Percentiles rank a stretch among this genome's conserved stretches.
phyloP scores from a whole-genome alignment of 2,329 filamentous ascomycete species.

The Cladosporium phlei region DNA sequence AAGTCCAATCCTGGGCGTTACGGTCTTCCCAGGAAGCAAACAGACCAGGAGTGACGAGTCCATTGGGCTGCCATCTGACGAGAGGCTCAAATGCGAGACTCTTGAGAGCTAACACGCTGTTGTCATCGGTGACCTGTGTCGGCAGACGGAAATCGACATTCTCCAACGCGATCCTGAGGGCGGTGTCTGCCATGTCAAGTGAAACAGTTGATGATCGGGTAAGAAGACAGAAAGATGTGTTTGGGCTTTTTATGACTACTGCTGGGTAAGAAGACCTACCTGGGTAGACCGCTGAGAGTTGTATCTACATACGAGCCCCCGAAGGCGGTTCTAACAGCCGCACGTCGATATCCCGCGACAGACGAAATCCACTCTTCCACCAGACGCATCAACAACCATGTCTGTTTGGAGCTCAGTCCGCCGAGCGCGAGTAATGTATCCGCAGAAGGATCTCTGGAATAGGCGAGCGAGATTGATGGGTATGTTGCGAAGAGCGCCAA shows the following conservation, averaged over 20 bases:
- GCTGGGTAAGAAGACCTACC: neutral
- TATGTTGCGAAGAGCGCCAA: neutral
- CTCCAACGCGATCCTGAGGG: conserved; percentile 12
- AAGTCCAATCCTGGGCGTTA: conserved; percentile 10
- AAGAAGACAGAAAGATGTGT: neutral
- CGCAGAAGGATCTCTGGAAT: neutral
- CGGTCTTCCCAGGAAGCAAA: conserved; percentile 7
- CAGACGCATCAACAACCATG: neutral
- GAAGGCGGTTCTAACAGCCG: neutral
- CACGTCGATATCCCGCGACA: neutral
- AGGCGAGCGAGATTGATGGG: neutral
- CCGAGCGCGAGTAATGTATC: neutral
- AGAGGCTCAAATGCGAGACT: conserved; percentile 11
- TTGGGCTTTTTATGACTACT: neutral
- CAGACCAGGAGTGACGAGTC: conserved; percentile 10
- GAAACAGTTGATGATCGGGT: neutral
- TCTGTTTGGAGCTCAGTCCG: neutral
- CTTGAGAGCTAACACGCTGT: conserved; percentile 15
- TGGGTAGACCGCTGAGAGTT: neutral
- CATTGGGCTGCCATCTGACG: conserved; percentile 12
- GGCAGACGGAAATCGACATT: conserved; percentile 15
- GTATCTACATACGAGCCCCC: neutral
- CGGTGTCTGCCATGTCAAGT: conserved; percentile 3
- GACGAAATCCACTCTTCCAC: neutral
- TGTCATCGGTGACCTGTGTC: conserved; percentile 15